Base-by-base conservation (phyloP, 2,329 filamentous ascomycete genomes). In the Metarhizium anisopliae region DNA sequence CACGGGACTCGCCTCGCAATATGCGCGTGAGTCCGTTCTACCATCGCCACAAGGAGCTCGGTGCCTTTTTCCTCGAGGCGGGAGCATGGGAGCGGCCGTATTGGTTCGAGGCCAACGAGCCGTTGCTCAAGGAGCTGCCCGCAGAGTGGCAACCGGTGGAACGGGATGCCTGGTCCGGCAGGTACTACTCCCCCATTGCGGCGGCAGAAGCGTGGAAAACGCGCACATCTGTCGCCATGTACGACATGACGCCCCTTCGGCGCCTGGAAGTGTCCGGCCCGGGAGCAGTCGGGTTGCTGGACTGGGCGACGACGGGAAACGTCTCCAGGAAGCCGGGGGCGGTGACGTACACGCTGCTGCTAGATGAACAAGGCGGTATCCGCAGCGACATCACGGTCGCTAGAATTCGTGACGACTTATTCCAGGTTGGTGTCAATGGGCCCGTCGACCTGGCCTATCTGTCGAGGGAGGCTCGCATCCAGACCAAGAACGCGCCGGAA, bases 191-290 rank as follows among this genome's bases (percentile, higher is more conserved):
- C 0, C 78, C 81, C 0, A 78, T 85, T 42, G 74, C 77, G 0
- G 81, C 80, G 0, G 82, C 72, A 1, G 83, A 86, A 64, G 83
- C 83, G 0, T 85, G 81, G 81, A 85, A 83, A 70, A 85, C 83
- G 2, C 75, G 83, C 1, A 83, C 81, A 5, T 77, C 80, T 0
- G 82, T 78, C 2, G 83, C 80, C 7, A 74, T 86, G 74, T 86
- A 80, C 62, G 83, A 86, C 59, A 77, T 85, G 74, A 84, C 81
- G 1, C 77, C 82, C 0, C 74, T 84, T 40, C 76, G 81, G 25
- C 74, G 82, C 1, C 71, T 86, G 3, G 79, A 84, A 56, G 70
- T 85, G 0, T 75, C 74, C 1, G 83, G 83, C 0, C 79, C 82
- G 0, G 82, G 82, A 0, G 78, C 81, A 2, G 69, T 76, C 0